These are phyloP conservation scores for Ophiostoma ips DNA, from an alignment of 2,329 filamentous ascomycete species.

Conservation along the genomic window DNA sequence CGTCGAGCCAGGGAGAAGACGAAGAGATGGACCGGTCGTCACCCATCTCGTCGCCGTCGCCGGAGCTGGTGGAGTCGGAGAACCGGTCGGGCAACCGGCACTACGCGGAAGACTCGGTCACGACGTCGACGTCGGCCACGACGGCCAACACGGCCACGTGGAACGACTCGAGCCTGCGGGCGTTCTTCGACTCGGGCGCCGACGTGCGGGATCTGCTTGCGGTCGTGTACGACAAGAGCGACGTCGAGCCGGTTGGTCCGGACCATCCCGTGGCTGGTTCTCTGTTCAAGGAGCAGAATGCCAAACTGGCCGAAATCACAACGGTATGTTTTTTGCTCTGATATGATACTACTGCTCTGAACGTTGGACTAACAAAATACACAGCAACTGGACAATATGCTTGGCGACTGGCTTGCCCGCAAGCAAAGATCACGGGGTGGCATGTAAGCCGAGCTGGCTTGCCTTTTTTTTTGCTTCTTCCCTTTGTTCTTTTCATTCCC, in stretches of 20 bases:
- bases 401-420: constrained; percentile 66
- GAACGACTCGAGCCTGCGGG: constrained; percentile 74
- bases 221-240: constrained; percentile 84
- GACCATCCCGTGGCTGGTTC: constrained; percentile 74
- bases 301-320: constrained; percentile 73
- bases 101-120: constrained; percentile 32
- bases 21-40: constrained; percentile 45
- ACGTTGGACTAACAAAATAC: constrained; percentile 11
- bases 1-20: constrained; percentile 44
- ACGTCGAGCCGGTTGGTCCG: constrained; percentile 62
- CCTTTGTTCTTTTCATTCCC: not conserved
- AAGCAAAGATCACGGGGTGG: constrained; percentile 30
- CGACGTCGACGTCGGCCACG: constrained; percentile 41
- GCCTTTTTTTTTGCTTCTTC: not conserved
- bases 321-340: constrained; percentile 24
- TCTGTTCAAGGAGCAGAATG: constrained; percentile 77
- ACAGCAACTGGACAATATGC: constrained; percentile 71
- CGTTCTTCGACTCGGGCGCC: constrained; percentile 80
- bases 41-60: constrained; percentile 48
- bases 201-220: constrained; percentile 82
- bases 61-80: constrained; percentile 40
- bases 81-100: constrained; percentile 25
- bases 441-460: not conserved
- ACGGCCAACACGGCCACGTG: constrained; percentile 41
- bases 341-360: not conserved